These are phyloP conservation scores for Alternaria brassicae DNA, from an alignment of 2,329 filamentous ascomycete genomes.

Conservation along the genomic window DNA sequence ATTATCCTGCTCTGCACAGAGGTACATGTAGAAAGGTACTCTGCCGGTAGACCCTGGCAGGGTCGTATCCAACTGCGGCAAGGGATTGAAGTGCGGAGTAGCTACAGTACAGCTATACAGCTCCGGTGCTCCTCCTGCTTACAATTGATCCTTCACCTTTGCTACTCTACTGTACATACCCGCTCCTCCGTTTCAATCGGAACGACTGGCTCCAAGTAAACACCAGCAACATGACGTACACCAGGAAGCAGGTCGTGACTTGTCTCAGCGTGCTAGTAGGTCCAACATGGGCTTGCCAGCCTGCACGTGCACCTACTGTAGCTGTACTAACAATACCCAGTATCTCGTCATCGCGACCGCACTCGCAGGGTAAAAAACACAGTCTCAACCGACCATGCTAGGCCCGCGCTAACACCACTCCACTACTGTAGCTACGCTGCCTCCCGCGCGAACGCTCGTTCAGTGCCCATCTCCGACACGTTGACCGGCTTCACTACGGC, in stretches of 20 bases:
- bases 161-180: not conserved
- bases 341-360: conserved; percentile 52
- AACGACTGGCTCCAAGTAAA: not conserved
- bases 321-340: conserved; percentile 32
- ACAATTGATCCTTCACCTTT: not conserved
- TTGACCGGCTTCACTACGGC: conserved; percentile 52
- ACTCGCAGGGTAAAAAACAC: conserved; percentile 44
- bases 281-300: not conserved
- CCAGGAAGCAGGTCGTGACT: conserved; percentile 50
- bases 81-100: conserved; percentile 11
- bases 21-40: not conserved
- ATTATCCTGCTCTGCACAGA: not conserved
- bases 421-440: conserved; percentile 35
- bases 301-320: not conserved
- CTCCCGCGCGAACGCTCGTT: conserved; percentile 43
- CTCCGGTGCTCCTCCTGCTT: not conserved
- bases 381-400: not conserved
- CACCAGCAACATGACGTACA: conserved; percentile 42
- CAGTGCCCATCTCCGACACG: conserved; percentile 53
- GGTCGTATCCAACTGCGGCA: conserved; percentile 7
- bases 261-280: conserved; percentile 49
- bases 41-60: conserved; percentile 4
- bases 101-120: conserved; percentile 7
- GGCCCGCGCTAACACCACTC: conserved; percentile 14
- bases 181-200: not conserved